Evolutionary conservation across 2,329 filamentous ascomycete genomes (phyloP), one percentile per base, ranked within the genome.

Genomic region (Sporothrix brunneoviolacea): DNA sequence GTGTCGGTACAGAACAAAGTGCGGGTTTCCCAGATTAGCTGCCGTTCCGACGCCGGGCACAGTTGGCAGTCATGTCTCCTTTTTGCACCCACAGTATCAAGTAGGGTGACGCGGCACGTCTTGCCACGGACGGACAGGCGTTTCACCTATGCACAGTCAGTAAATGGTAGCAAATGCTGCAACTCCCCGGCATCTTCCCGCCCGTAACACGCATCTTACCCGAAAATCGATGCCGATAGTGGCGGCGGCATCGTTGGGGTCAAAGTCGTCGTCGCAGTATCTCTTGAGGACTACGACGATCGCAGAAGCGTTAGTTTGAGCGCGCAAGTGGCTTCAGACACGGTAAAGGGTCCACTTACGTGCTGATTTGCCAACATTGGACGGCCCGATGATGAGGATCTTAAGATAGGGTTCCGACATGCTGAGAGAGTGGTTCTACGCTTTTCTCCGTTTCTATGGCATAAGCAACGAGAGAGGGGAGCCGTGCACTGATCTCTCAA

Each of bases 161-260:
- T 13, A 30, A 27, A 4, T 21, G 27, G 13, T 27, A 19, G 9
- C 24, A 24, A 6, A 7, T 40, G 10, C 13, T 9, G 6, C n/a
- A 28, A 10, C 24, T 28, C 24, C 6, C 16, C 16, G 13, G 9
- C 10, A 9, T 15, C 8, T 39, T 10, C 13, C 4, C 18, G 16
- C 18, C 8, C n/a, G 30, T 2, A 8, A n/a, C 2, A 12, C 4
- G 16, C 16, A 4, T 33, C 62, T 52, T 48, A 77, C 75, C 64
- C 77, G 76, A 62, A 76, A 79, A 58, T 80, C 76, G 53, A 79
- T 75, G 27, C 76, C 76, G 55, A 79, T 79, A 3, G 76, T 79
- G 6, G 76, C 75, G 7, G 75, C 72, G 4, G 74, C 72, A 32
- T 68, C 71, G 59, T 79, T 75, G 5, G 73, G 70, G 52, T 80